A percentile compares a stretch with the other conserved stretches of the same genome.
Evolutionary conservation across 2,329 filamentous ascomycete genomes (phyloP).

Genomic region (Colletotrichum sp.): DNA sequence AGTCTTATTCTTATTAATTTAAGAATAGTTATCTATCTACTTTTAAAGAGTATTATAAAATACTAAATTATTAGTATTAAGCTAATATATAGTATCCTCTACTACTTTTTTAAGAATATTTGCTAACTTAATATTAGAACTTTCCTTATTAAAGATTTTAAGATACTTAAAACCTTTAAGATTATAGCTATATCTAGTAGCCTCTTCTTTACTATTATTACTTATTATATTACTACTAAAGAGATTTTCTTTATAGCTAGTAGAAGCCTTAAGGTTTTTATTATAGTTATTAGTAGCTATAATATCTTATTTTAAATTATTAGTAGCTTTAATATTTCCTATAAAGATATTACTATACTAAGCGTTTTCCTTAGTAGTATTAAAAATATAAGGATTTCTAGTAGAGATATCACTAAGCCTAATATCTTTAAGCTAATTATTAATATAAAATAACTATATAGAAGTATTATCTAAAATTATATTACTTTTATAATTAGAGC

Average conservation of each 20-base stretch:
- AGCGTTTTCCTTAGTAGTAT: not conserved
- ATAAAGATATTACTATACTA: not conserved
- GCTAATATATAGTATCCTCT: not conserved
- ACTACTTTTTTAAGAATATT: not conserved
- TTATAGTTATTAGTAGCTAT: not conserved
- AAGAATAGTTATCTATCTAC: not conserved
- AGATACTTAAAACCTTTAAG: not conserved
- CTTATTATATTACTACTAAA: not conserved
- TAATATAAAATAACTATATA: not conserved
- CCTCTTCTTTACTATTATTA: not conserved
- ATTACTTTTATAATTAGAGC: not conserved
- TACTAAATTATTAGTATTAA: not conserved
- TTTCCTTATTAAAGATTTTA: not conserved
- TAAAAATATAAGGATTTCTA: not conserved
- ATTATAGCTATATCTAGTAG: not conserved
- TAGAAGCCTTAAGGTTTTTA: not conserved
- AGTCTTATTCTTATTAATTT: not conserved
- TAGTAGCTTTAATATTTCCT: not conserved
- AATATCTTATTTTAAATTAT: not conserved
- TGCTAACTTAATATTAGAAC: not conserved
- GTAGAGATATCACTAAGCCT: not conserved
- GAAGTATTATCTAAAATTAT: rapidly evolving
- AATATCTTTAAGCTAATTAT: not conserved
- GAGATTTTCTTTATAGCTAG: not conserved
- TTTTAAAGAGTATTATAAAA: not conserved